Base-by-base conservation (phyloP, 2,329 filamentous ascomycete species). In the Elsinoe perseae region DNA sequence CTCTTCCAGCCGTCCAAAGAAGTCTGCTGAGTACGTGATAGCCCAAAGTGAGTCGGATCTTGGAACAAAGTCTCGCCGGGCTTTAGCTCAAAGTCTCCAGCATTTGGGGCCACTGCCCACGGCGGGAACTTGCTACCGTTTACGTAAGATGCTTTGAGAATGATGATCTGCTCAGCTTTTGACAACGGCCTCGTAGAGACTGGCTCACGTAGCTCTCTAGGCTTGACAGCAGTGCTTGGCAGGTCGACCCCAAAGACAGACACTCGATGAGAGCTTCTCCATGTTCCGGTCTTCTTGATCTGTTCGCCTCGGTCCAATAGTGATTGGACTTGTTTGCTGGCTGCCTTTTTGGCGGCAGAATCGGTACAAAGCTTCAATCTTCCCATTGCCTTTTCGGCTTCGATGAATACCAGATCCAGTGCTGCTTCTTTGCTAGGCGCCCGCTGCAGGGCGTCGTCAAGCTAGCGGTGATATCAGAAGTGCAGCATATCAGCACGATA, bases 1-100 rank as follows among this genome's bases (percentile, higher is more conserved):
- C 89, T 82, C 68, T 84, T 86, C 93, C 93, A 98, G 38, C 83
- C 85, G 52, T 81, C 80, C 64, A 97, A 90, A n/a, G 87, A 85
- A 32, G 83, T 78, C 30, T 77, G 74, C 67, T 98, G 93, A 42
- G 80, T 78, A 5, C 79, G 67, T 0, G 93, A 97, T 36, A 98
- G 77, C 21, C 83, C 79, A 53, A 95, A 81, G 9, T 81, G 76
- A 1, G 81, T 77, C 20, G 78, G 66, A 64, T 97, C 92, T 57
- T 86, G 90, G 61, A 52, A 52, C 8, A 52, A 30, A 8, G 23
- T n/a, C 36, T 75, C 73, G n/a, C 75, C 76, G 2, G 76, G 68
- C 4, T 67, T 62, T 25, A 77, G 69, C 28, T 76, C 69, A 62
- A 96, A 95, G 27, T 86, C 81, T 3, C 77, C 69, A 0, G 79